Percentiles rank a stretch among this genome's conserved stretches.
These are phyloP conservation scores for Aspergillus bridgeri DNA, from an alignment of 495 filamentous ascomycete genomes.

Conservation along the genomic window DNA sequence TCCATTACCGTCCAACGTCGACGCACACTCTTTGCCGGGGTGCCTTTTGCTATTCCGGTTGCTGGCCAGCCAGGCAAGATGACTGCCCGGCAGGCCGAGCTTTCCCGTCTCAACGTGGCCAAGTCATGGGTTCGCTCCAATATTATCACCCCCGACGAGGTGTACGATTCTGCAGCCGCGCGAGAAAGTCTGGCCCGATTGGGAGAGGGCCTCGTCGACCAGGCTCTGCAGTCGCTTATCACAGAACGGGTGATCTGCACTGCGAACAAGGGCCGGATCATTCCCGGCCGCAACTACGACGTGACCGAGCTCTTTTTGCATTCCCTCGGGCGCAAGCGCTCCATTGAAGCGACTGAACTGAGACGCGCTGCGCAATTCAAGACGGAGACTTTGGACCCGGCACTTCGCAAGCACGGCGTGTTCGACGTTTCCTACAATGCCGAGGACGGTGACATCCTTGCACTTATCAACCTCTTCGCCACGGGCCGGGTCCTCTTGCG, in stretches of 20 bases:
- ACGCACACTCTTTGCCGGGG: constrained; percentile 32
- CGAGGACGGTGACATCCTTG: constrained; percentile 66
- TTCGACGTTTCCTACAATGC: constrained; percentile 32
- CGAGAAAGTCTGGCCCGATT: constrained; percentile 41
- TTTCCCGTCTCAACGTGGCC: constrained; percentile 35
- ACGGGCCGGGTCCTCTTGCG: constrained; percentile 53
- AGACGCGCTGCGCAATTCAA: constrained; percentile 58
- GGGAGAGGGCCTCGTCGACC: constrained; percentile 45
- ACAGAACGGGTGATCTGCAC: constrained; percentile 57
- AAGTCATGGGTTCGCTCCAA: constrained; percentile 64
- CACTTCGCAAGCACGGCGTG: constrained; percentile 38
- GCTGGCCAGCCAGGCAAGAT: constrained; percentile 13
- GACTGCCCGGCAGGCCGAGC: constrained; percentile 17
- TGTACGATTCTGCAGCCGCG: constrained; percentile 43
- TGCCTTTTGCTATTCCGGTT: constrained; percentile 34
- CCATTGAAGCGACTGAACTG: constrained; percentile 45
- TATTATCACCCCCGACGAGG: constrained; percentile 47
- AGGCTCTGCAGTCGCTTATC: constrained; percentile 56
- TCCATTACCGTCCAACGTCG: constrained; percentile 30
- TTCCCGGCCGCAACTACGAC: constrained; percentile 53
- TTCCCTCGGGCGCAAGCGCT: constrained; percentile 43
- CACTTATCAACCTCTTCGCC: constrained; percentile 64
- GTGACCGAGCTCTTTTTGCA: constrained; percentile 55
- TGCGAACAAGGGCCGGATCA: constrained; percentile 50
- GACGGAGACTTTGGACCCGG: constrained; percentile 48